phyloP scores from a whole-genome alignment of 1,284 basidiomycete genomes.

The Rhodotorula glutinis region DNA sequence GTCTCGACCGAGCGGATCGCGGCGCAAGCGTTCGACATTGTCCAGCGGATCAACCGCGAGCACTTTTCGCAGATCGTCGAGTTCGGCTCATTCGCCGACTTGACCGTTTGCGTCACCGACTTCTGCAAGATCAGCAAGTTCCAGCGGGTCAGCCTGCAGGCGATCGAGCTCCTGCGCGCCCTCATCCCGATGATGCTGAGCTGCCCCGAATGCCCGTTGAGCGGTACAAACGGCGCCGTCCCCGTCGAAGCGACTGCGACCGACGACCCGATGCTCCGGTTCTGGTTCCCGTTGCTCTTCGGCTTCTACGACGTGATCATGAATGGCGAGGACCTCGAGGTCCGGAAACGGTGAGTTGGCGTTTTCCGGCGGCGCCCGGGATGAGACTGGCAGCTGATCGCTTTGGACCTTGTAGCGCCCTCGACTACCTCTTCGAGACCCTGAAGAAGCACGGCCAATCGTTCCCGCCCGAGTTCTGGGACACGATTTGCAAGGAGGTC shows the following conservation, averaged over 20 bases:
- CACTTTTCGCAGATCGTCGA: constrained; percentile 88
- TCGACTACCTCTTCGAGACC: constrained; percentile 92
- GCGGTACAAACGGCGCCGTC: constrained; percentile 10
- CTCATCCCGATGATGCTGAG: constrained; percentile 87
- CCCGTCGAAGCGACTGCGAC: constrained; percentile 47
- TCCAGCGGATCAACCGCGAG: constrained; percentile 82
- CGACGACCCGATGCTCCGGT: constrained; percentile 85
- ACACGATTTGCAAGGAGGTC: constrained; percentile 92
- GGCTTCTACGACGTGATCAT: constrained; percentile 99
- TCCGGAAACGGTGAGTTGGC: constrained; percentile 74
- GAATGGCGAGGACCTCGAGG: constrained; percentile 99
- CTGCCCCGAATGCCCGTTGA: constrained; percentile 74
- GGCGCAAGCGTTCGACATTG: constrained; percentile 92
- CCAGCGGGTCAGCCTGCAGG: constrained; percentile 94
- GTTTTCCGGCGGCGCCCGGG: too few species aligned
- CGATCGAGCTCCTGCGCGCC: constrained; percentile 92
- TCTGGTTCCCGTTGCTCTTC: constrained; percentile 95
- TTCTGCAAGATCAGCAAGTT: constrained; percentile 99
- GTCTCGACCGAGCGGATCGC: constrained; percentile 80
- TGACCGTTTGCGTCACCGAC: constrained; percentile 96
- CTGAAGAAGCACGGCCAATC: constrained; percentile 83
- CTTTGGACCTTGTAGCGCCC: constrained; percentile 63
- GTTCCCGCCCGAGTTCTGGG: constrained; percentile 94
- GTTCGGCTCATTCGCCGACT: constrained; percentile 90
- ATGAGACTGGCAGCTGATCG: too few species aligned